These are phyloP conservation scores for Jacaranda copaia DNA, from an alignment of 257 asterid genomes.

Conservation along the genomic window DNA sequence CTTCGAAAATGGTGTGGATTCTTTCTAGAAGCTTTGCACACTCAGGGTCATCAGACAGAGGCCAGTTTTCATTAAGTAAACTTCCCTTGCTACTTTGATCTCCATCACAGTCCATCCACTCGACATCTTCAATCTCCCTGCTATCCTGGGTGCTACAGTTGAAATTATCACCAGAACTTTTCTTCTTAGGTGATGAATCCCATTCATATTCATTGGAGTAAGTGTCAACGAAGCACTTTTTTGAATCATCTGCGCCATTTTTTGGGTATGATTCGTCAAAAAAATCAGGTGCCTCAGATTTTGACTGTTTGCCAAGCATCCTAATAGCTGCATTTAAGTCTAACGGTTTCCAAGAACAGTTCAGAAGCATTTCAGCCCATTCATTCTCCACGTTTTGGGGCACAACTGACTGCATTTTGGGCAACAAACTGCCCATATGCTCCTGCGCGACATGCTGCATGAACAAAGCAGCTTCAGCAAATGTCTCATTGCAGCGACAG, in stretches of 20 bases:
- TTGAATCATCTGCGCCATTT: constrained; percentile 55
- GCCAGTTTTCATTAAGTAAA: constrained; percentile 69
- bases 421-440: constrained; percentile 67
- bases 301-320: constrained; percentile 58
- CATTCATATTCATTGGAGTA: constrained; percentile 63
- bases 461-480: constrained; percentile 52
- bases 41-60: constrained; percentile 81
- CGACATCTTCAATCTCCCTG: constrained; percentile 70
- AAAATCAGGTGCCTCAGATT: constrained; percentile 51
- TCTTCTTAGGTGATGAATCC: constrained; percentile 65
- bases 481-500: constrained; percentile 65
- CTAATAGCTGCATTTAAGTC: constrained; percentile 65
- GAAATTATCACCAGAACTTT: constrained; percentile 50
- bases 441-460: constrained; percentile 64
- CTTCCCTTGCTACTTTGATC: constrained; percentile 59
- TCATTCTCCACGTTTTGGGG: constrained; percentile 79
- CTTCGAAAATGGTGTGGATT: constrained; percentile 66
- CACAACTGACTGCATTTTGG: constrained; percentile 73
- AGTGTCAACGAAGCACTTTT: constrained; percentile 71
- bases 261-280: constrained; percentile 54
- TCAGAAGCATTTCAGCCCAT: constrained; percentile 91
- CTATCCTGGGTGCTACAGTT: constrained; percentile 47
- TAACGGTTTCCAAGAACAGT: constrained; percentile 85
- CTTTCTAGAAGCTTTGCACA: constrained; percentile 83
- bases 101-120: constrained; percentile 91